Evolutionary conservation across 148 eudicot species (phyloP).

Genomic region (Rhododendron vialii): DNA sequence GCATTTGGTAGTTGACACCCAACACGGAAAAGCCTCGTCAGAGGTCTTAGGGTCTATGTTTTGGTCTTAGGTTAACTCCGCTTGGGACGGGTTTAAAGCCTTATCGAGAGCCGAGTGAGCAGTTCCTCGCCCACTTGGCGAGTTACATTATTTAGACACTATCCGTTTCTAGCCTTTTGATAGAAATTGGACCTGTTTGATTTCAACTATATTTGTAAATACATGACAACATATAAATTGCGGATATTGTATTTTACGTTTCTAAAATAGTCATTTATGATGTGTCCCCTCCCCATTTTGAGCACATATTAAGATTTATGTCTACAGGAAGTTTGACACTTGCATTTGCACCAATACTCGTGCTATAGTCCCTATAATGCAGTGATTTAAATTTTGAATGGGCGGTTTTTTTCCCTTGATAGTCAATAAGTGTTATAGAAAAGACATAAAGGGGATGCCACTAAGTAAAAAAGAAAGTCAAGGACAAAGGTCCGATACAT

Average conservation of each 20-base stretch:
- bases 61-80: too few species aligned
- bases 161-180: not conserved
- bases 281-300: not conserved
- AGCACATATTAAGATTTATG: not conserved
- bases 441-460: not conserved
- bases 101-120: too few species aligned
- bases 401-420: too few species aligned
- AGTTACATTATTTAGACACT: not conserved
- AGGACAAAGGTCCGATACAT: too few species aligned
- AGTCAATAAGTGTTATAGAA: not conserved
- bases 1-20: too few species aligned
- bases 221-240: not conserved
- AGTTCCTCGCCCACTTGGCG: too few species aligned
- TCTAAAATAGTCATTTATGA: not conserved
- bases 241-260: not conserved
- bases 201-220: not conserved
- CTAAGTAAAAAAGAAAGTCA: too few species aligned
- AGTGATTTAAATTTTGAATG: not conserved
- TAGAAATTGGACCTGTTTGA: not conserved
- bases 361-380: not conserved
- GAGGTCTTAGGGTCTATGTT: too few species aligned
- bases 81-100: too few species aligned
- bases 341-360: not conserved
- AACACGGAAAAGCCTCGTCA: too few species aligned
- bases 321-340: not conserved